Evolutionary conservation across 176 grass and related monocot species (phyloP), one percentile per base, ranked within the genome.

Genomic region (Oryza rufipogon): DNA sequence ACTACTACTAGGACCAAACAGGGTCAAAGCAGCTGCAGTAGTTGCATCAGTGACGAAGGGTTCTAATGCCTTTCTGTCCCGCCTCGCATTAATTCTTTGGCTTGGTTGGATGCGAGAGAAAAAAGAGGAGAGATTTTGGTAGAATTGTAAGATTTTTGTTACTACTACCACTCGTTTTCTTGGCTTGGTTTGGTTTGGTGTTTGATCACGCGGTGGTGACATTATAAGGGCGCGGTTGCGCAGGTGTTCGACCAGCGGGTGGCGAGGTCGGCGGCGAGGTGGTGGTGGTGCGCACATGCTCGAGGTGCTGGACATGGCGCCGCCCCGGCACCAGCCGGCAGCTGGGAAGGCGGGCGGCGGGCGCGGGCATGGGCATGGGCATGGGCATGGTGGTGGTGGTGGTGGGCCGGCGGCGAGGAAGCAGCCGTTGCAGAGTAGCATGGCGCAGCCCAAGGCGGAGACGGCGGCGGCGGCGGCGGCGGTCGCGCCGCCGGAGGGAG

Each of bases 371-470:
- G 84, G 16, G 2, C 12, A 15, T 14, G 47, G 52, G 5, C 52
- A 15, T 14, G 47, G 52, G 5, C 52, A 56, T 16, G 16, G 51
- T 0, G 16, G 14, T 48, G 46, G 36, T 16, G 16, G 49, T 52
- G 49, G 49, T 13, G 70, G 79, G 32, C 7, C 23, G 54, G 19
- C 41, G 76, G 46, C 68, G 67, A 74, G 76, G 85, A 99, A 99
- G 93, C 94, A 94, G 79, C 97, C 93, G 33, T 79, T 99, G 68
- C 97, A 96, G 81, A 96, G 80, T 86, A 89, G 84, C 84, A 88
- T 96, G 45, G 88, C 86, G 75, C 93, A 96, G 85, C 91, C 92
- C 76, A 94, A 92, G 81, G 87, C 71, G 5, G 91, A 96, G 33
- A 10, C 48, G 33, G 5, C 73, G 47, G 8, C 41, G 1, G 47